A percentile compares a stretch with the other conserved stretches of the same genome.
phyloP scores from a whole-genome alignment of 1,139 yeast species.

The Williopsis jadinii region DNA sequence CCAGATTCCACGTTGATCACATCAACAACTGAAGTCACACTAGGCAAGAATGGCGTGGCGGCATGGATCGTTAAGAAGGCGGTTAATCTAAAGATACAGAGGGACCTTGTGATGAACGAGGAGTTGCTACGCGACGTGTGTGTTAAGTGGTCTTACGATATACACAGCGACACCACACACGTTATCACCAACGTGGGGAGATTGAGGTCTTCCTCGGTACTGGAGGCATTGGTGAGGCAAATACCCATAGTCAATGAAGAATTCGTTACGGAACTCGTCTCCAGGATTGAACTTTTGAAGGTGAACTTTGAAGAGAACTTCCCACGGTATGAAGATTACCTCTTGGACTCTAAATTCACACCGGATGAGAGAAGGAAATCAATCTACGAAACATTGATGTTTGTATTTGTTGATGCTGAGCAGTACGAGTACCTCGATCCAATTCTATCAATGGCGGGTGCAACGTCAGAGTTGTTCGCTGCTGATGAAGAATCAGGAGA shows the following conservation, averaged over 20 bases:
- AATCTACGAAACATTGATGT: slow-evolving; percentile 5
- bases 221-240: slow-evolving; percentile 14
- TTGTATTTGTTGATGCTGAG: slow-evolving; percentile 7
- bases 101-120: slow-evolving; percentile 3
- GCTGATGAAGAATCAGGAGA: not conserved
- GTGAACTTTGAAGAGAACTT: slow-evolving; percentile 11
- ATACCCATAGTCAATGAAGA: slow-evolving; percentile 10
- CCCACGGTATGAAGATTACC: slow-evolving; percentile 7
- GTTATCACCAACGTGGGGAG: slow-evolving; percentile 6
- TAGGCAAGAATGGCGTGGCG: not conserved
- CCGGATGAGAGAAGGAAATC: slow-evolving; percentile 5
- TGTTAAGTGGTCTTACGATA: slow-evolving; percentile 5
- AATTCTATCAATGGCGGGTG: slow-evolving; percentile 3
- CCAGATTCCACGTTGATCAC: not conserved
- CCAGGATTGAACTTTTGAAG: slow-evolving; percentile 1
- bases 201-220: slow-evolving; percentile 6
- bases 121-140: slow-evolving; percentile 6
- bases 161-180: slow-evolving; percentile 12
- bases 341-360: slow-evolving; percentile 5
- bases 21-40: not conserved
- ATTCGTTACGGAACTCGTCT: slow-evolving; percentile 5
- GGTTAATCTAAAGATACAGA: slow-evolving; percentile 1
- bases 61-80: not conserved
- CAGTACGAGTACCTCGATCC: slow-evolving; percentile 7
- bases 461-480: not conserved